Conservation (phyloP, 2,329 filamentous ascomycete genomes). For the Iodosphaeria phyllophila region DNA sequence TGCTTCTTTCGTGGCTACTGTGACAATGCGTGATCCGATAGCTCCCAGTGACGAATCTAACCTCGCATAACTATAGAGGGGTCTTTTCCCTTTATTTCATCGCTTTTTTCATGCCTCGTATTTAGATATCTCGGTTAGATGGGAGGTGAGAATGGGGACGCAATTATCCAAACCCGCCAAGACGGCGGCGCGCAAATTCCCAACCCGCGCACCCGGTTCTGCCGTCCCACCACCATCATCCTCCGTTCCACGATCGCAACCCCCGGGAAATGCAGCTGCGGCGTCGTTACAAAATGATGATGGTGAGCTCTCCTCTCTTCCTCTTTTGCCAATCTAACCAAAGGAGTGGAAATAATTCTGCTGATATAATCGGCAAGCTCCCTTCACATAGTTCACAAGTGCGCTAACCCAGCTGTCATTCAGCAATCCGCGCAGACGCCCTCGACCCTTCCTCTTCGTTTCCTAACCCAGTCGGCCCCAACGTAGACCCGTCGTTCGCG, state of each 20-base stretch:
- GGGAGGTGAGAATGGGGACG: too few relatives aligned
- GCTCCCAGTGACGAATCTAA: too few relatives aligned
- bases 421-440: constrained; percentile 21
- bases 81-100: too few relatives aligned
- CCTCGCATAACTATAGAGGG: too few relatives aligned
- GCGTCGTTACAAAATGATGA: constrained; percentile 12
- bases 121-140: too few relatives aligned
- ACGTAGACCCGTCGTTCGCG: constrained; percentile 24
- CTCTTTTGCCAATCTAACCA: neutral
- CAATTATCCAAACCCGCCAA: constrained; percentile 25
- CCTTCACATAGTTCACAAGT: too few relatives aligned
- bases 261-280: neutral
- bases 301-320: constrained; percentile 9
- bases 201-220: constrained; percentile 17
- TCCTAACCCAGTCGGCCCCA: too few relatives aligned
- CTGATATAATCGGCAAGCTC: constrained; percentile 1
- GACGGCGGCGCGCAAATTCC: constrained; percentile 24
- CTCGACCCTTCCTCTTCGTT: too few relatives aligned
- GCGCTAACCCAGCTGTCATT: constrained; percentile 1
- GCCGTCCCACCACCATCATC: constrained; percentile 5
- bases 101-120: too few relatives aligned
- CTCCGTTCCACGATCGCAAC: constrained; percentile 1
- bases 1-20: too few relatives aligned
- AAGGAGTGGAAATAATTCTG: neutral
- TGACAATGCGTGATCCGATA: too few relatives aligned